These are phyloP conservation scores for Pleurotus cornucopiae DNA, from an alignment of 768 basidiomycete genomes.

Conservation along the genomic window DNA sequence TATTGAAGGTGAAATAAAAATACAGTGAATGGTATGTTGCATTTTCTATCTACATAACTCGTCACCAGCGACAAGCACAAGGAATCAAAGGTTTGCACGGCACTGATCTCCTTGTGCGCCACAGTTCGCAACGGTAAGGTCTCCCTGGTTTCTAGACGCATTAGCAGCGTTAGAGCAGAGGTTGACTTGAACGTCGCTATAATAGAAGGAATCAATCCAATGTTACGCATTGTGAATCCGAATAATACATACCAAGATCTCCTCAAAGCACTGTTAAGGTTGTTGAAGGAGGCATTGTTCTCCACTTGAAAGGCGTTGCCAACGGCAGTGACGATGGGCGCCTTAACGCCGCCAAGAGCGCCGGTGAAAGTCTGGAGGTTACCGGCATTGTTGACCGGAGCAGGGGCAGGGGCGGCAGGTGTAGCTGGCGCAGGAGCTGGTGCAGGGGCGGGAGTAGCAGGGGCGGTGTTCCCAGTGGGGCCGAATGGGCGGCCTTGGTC, in stretches of 20 bases:
- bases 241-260: conserved; percentile 38
- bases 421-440: conserved; percentile 12
- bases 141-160: conserved; percentile 40
- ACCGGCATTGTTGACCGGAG: conserved; percentile 13
- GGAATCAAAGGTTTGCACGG: conserved; percentile 17
- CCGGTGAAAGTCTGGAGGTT: conserved; percentile 51
- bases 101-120: conserved; percentile 41
- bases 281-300: conserved; percentile 44
- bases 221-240: not conserved
- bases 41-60: too few relatives aligned
- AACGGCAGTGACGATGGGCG: conserved; percentile 40
- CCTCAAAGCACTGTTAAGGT: conserved; percentile 36
- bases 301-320: conserved; percentile 45
- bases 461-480: conserved; percentile 16
- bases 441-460: conserved; percentile 10
- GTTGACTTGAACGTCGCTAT: conserved; percentile 55
- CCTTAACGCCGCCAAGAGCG: conserved; percentile 37
- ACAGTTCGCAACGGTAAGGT: conserved; percentile 43
- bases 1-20: too few relatives aligned
- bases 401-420: conserved; percentile 8
- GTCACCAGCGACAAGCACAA: not conserved
- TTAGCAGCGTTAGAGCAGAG: conserved; percentile 55
- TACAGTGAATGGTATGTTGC: too few relatives aligned
- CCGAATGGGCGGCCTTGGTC: conserved; percentile 38
- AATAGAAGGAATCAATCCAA: not conserved